phyloP scores from a whole-genome alignment of 148 eudicot genomes.

The Pouteria glomerata region DNA sequence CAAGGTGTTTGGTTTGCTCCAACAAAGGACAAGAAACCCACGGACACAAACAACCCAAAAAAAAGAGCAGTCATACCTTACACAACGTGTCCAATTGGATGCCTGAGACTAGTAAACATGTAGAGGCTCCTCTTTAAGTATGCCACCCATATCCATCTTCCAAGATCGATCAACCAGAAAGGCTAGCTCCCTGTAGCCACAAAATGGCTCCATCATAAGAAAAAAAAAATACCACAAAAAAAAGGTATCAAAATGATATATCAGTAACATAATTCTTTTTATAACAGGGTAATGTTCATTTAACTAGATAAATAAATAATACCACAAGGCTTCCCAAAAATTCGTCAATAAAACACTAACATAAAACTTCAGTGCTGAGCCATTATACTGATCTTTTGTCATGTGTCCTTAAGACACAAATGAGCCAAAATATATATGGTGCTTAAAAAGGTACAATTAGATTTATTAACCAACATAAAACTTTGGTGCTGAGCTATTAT shows the following conservation, averaged over 20 bases:
- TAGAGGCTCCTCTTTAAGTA: constrained; percentile 59
- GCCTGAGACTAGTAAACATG: constrained; percentile 24
- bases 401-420: neutral
- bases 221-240: too few species aligned
- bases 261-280: neutral
- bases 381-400: too few species aligned
- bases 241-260: neutral
- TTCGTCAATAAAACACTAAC: neutral
- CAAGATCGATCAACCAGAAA: constrained; percentile 81
- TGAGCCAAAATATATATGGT: neutral
- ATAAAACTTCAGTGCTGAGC: neutral
- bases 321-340: neutral
- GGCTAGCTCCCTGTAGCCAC: constrained; percentile 64
- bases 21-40: neutral
- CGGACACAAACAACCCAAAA: neutral
- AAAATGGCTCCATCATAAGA: neutral
- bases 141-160: constrained; percentile 91
- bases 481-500: too few species aligned
- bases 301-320: neutral
- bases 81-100: neutral
- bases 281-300: neutral
- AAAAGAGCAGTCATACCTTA: neutral
- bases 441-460: neutral
- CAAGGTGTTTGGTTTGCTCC: neutral
- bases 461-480: too few species aligned